These are phyloP conservation scores for Candida ulmi DNA, from an alignment of 805 yeast species.

Conservation along the genomic window DNA sequence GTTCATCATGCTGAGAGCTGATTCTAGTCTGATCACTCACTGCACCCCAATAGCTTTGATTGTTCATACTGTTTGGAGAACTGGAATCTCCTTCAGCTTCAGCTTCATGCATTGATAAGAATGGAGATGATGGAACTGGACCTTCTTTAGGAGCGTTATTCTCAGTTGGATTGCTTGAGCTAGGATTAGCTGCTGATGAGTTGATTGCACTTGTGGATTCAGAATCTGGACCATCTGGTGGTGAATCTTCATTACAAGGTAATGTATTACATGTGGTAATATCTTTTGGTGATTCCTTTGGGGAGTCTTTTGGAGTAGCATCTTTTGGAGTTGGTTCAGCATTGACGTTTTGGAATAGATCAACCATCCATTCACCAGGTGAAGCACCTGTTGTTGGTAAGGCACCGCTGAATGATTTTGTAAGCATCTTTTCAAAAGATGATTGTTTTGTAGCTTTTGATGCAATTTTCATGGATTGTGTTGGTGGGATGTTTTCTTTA, in stretches of 20 bases:
- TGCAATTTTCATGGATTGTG: neutral
- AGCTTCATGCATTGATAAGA: constrained; percentile 4
- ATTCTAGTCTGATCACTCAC: constrained; percentile 9
- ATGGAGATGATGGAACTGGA: constrained; percentile 19
- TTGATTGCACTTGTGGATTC: neutral
- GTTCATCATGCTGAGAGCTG: constrained; percentile 7
- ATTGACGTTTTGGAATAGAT: constrained; percentile 10
- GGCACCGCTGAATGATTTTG: constrained; percentile 31
- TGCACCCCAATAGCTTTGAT: constrained; percentile 5
- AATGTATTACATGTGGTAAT: constrained; percentile 25
- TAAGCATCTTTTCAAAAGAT: constrained; percentile 32
- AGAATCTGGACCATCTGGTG: constrained; percentile 8
- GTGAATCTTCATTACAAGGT: constrained; percentile 25
- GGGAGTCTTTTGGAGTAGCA: constrained; percentile 19
- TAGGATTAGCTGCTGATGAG: neutral
- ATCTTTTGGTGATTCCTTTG: constrained; percentile 26
- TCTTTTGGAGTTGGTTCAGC: constrained; percentile 23
- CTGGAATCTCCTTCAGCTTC: constrained; percentile 10
- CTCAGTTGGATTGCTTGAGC: neutral
- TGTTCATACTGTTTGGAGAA: constrained; percentile 10
- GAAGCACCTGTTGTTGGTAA: constrained; percentile 14
- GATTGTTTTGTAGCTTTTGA: constrained; percentile 23
- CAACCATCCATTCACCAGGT: constrained; percentile 24
- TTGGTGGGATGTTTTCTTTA: constrained; percentile 37
- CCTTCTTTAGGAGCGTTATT: constrained; percentile 3